These are phyloP conservation scores for Torulaspora microellipsoides DNA, from an alignment of 805 yeast species.

Conservation along the genomic window DNA sequence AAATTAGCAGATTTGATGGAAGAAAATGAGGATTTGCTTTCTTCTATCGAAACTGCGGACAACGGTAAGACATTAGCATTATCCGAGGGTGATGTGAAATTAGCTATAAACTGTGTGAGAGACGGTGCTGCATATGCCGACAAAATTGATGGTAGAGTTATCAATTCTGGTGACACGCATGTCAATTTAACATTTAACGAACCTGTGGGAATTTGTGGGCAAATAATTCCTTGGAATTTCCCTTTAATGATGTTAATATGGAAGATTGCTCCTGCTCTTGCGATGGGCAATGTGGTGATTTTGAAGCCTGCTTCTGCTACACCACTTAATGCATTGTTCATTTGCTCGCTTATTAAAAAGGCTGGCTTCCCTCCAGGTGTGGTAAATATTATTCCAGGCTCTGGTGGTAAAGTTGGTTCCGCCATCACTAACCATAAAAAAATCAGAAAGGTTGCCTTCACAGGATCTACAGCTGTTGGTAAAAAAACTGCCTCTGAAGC, in stretches of 20 bases:
- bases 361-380: conserved; percentile 77
- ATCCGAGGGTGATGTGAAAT: conserved; percentile 63
- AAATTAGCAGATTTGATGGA: conserved; percentile 70
- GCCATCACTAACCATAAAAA: conserved; percentile 64
- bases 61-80: conserved; percentile 70
- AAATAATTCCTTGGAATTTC: conserved; percentile 83
- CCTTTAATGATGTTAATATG: conserved; percentile 75
- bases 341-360: conserved; percentile 56
- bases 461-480: conserved; percentile 79
- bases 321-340: conserved; percentile 65
- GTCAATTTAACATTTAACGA: conserved; percentile 64
- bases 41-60: conserved; percentile 67
- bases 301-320: conserved; percentile 76
- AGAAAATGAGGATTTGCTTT: conserved; percentile 55
- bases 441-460: conserved; percentile 72
- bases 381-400: conserved; percentile 68
- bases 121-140: conserved; percentile 73
- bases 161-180: conserved; percentile 60
- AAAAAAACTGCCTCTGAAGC: conserved; percentile 64
- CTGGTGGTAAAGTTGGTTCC: conserved; percentile 69
- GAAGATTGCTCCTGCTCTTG: conserved; percentile 77
- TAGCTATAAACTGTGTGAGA: conserved; percentile 60
- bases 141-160: conserved; percentile 59
- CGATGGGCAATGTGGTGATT: conserved; percentile 70
- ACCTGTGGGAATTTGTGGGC: conserved; percentile 80